phyloP scores from a whole-genome alignment of 495 filamentous ascomycete species.

The Trichodelitschia bisporula region DNA sequence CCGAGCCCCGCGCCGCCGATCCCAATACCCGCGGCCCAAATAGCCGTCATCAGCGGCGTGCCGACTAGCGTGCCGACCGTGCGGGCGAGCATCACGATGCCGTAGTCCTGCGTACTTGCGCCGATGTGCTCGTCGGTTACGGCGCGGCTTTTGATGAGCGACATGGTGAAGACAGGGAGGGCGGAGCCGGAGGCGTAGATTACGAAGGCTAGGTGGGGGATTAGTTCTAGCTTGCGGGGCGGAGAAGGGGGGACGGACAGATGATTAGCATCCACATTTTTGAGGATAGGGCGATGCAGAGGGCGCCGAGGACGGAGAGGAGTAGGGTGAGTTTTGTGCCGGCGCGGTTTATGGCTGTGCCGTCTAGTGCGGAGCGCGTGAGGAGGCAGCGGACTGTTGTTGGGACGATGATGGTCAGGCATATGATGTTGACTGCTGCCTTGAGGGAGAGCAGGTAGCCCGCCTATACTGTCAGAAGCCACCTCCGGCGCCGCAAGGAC shows the following conservation, averaged over 20 bases:
- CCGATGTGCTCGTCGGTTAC: conserved; percentile 3
- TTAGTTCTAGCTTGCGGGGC: not conserved
- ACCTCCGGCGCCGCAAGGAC: no score
- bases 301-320: conserved; percentile 6
- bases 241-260: conserved; percentile 1
- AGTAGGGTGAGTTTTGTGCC: conserved; percentile 6
- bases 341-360: conserved; percentile 6
- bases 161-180: conserved; percentile 10
- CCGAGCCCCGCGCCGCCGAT: conserved; percentile 6
- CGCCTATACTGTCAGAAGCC: no score
- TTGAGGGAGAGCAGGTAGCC: conserved; percentile 10
- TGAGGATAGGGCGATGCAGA: conserved; percentile 6
- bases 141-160: conserved; percentile 7
- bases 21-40: conserved; percentile 8
- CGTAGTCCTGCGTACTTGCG: conserved; percentile 7
- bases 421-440: conserved; percentile 6
- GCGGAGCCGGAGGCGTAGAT: conserved; percentile 10
- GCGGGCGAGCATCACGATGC: conserved; percentile 8
- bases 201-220: conserved; percentile 4
- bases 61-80: conserved; percentile 7
- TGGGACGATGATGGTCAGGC: conserved; percentile 7
- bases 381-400: conserved; percentile 4
- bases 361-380: conserved; percentile 6
- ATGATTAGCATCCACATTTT: conserved; percentile 8
- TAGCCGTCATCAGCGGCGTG: conserved; percentile 8